Conservation (phyloP, 2,329 filamentous ascomycete genomes). For the Lachnellula subtilissima region DNA sequence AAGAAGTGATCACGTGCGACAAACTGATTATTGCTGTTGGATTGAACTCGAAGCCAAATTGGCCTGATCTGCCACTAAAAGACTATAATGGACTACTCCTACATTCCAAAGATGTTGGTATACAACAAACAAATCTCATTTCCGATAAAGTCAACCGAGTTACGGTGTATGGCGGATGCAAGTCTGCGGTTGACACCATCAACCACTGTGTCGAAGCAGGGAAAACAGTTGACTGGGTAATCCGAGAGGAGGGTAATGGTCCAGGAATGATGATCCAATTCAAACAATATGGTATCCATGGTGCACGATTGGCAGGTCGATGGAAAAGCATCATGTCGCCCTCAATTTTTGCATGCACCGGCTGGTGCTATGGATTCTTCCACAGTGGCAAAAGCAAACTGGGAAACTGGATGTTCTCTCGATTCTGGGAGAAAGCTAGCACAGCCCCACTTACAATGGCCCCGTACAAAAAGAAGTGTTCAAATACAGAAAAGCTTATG, state of each 20-base stretch:
- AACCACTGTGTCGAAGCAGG: slow-evolving; percentile 6
- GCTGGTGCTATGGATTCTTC: slow-evolving; percentile 11
- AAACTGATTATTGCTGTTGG: slow-evolving; percentile 12
- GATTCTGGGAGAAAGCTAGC: slow-evolving; percentile 6
- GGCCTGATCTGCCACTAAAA: slow-evolving; percentile 6
- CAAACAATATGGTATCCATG: too few species aligned
- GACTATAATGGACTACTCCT: neutral
- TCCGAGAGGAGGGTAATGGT: slow-evolving; percentile 10
- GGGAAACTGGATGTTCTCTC: slow-evolving; percentile 6
- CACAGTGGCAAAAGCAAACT: slow-evolving; percentile 13
- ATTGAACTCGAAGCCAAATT: slow-evolving; percentile 10
- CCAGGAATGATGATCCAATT: slow-evolving; percentile 13
- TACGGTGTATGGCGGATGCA: slow-evolving; percentile 12
- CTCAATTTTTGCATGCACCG: slow-evolving; percentile 4
- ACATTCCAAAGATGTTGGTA: slow-evolving; percentile 9
- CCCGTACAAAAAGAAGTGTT: slow-evolving; percentile 9
- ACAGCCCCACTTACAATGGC: slow-evolving; percentile 4
- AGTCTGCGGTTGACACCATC: slow-evolving; percentile 11
- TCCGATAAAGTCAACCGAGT: slow-evolving; percentile 6
- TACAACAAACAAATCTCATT: slow-evolving; percentile 1
- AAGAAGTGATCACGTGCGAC: slow-evolving; percentile 7
- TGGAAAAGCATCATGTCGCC: slow-evolving; percentile 13
- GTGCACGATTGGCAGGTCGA: neutral
- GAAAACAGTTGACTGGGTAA: slow-evolving; percentile 15
- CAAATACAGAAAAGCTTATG: slow-evolving; percentile 9